These are phyloP conservation scores for Colletotrichum graminicola DNA, from an alignment of 2,329 filamentous ascomycete genomes.

Conservation along the genomic window DNA sequence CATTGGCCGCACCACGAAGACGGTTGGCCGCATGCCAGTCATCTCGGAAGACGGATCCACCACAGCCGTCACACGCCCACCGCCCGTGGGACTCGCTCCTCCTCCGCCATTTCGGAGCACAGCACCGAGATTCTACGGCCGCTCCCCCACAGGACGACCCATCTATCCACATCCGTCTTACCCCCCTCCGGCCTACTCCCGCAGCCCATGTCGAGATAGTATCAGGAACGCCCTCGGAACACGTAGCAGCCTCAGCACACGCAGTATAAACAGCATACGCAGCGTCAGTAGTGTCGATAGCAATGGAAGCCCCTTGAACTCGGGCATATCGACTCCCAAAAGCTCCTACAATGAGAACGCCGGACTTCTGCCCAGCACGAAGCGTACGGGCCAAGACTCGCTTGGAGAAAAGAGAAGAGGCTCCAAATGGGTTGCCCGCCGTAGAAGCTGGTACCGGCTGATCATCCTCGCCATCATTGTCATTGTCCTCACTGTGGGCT, in stretches of 20 bases:
- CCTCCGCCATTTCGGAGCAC: slow-evolving; percentile 19
- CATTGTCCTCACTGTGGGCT: slow-evolving; percentile 50
- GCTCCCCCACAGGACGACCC: slow-evolving; percentile 10
- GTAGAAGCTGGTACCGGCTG: slow-evolving; percentile 53
- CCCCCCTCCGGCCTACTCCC: slow-evolving; percentile 39
- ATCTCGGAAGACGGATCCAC: slow-evolving; percentile 52
- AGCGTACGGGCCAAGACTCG: neutral
- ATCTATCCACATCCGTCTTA: slow-evolving; percentile 31
- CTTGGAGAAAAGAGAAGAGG: slow-evolving; percentile 29
- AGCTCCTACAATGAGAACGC: slow-evolving; percentile 24
- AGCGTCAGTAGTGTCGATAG: slow-evolving; percentile 13
- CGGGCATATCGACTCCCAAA: slow-evolving; percentile 20
- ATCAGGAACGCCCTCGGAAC: slow-evolving; percentile 11
- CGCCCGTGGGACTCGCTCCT: slow-evolving; percentile 2
- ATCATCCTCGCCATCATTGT: slow-evolving; percentile 48
- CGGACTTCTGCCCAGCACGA: slow-evolving; percentile 14
- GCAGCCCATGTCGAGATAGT: slow-evolving; percentile 37
- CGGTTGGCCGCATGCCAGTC: slow-evolving; percentile 52
- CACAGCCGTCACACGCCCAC: slow-evolving; percentile 2
- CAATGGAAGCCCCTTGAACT: slow-evolving; percentile 17
- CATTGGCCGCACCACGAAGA: slow-evolving; percentile 45
- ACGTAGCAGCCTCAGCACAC: slow-evolving; percentile 13
- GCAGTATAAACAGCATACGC: slow-evolving; percentile 13
- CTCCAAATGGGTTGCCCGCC: slow-evolving; percentile 42
- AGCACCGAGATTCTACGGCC: slow-evolving; percentile 26